Conservation (phyloP, 2,329 filamentous ascomycete genomes). For the Capronia coronata region DNA sequence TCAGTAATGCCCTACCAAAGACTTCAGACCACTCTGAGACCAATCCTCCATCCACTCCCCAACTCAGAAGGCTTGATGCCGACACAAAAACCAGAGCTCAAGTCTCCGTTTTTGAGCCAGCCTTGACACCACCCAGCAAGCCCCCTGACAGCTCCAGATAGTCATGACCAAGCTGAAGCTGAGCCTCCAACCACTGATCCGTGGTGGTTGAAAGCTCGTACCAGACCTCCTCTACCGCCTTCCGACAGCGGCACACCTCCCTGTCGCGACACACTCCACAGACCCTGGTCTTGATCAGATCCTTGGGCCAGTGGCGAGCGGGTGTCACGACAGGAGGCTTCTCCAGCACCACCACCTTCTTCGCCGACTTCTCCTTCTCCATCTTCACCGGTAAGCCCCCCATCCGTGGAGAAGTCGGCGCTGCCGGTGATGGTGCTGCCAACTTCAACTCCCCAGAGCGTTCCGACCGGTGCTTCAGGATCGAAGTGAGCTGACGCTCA, state of each 20-base stretch:
- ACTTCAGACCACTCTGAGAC: conserved; percentile 5
- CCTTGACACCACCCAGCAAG: conserved; percentile 1
- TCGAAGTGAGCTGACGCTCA: conserved; percentile 10
- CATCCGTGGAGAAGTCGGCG: conserved; percentile 10
- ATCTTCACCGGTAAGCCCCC: conserved; percentile 1
- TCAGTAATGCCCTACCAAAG: conserved; percentile 23
- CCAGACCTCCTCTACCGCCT: not conserved
- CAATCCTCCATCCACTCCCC: not conserved
- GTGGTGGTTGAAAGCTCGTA: not conserved
- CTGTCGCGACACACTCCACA: conserved; percentile 2
- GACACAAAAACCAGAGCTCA: no score
- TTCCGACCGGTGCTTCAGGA: conserved; percentile 15
- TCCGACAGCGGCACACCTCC: not conserved
- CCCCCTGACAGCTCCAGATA: conserved; percentile 14
- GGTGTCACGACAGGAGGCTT: not conserved
- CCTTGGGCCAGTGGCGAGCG: conserved; percentile 4
- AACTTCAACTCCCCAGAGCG: conserved; percentile 7
- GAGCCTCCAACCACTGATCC: conserved; percentile 13
- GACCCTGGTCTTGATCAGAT: not conserved
- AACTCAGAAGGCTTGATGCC: no score
- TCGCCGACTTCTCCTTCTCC: conserved; percentile 5
- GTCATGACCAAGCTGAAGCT: conserved; percentile 11
- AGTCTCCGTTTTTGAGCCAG: no score
- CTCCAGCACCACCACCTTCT: conserved; percentile 12
- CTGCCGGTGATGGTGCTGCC: not conserved